A percentile compares a stretch with the other conserved stretches of the same genome.
Conservation (phyloP, 202 grass and related monocot genomes). For the Cymbopogon flexuosus region DNA sequence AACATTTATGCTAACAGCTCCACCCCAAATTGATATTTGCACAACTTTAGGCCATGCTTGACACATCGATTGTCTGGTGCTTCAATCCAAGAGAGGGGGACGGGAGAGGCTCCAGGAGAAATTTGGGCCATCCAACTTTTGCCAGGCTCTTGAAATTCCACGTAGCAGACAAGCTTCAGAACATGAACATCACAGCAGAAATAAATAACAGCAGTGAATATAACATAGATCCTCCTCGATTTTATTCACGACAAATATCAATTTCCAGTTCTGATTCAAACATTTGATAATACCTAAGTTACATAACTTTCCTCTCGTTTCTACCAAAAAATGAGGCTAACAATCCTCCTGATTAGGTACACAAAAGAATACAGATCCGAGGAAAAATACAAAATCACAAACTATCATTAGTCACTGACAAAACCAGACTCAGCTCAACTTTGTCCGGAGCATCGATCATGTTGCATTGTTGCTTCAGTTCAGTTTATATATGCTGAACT, state of each 20-base stretch:
- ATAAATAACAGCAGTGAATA: not conserved
- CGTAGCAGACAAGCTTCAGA: too few species aligned
- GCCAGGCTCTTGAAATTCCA: too few species aligned
- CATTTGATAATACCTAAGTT: not conserved
- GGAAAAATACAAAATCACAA: not conserved
- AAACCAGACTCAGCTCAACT: not conserved
- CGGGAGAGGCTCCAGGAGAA: too few species aligned
- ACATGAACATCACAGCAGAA: too few species aligned
- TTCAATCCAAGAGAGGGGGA: too few species aligned
- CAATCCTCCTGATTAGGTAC: not conserved
- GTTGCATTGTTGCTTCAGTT: not conserved
- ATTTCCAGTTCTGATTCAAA: not conserved
- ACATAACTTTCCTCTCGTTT: not conserved
- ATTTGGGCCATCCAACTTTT: too few species aligned
- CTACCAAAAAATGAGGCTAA: not conserved
- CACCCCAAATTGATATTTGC: too few species aligned
- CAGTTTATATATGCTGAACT: too few species aligned
- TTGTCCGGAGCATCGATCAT: not conserved
- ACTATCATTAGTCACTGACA: not conserved
- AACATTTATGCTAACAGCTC: too few species aligned
- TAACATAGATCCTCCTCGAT: not conserved
- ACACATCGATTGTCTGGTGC: too few species aligned
- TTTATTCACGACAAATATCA: not conserved
- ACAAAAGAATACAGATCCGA: not conserved
- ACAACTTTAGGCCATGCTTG: too few species aligned